Base-by-base conservation (phyloP, 2,329 filamentous ascomycete species). In the Septoria petroselini region DNA sequence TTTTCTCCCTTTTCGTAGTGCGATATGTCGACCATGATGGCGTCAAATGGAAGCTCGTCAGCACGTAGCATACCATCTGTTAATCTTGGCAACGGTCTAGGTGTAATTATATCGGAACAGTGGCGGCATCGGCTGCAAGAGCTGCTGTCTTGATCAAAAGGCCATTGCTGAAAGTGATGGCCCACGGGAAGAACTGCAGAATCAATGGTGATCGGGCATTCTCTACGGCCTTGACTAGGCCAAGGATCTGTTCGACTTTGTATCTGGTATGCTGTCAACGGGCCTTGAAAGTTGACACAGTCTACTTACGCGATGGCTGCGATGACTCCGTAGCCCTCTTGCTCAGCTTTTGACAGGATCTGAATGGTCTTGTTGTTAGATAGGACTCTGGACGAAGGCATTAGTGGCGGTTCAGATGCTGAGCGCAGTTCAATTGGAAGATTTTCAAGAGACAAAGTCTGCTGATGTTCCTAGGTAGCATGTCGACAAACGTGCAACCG, bases 21-120 rank as follows among this genome's bases (percentile, higher is more conserved):
- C n/a, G 55, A 61, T 64, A 66, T 67, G 53, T 68, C 65, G 6
- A 66, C 58, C 65, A 67, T 67, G 44, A 67, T 66, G 6, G 55
- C 57, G 23, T 67, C 63, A 23, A 67, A 66, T 4, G 59, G 53
- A 6, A 44, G 53, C 44, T 40, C 60, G 53, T 53, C 55, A 7
- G 61, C 63, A 8, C 61, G 19, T 48, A 34, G 18, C 53, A 27
- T 44, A 55, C 47, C 48, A 62, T 54, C 7, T 52, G 54, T 14
- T 58, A 53, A 17, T 58, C 52, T 33, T 64, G 60, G 35, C 53
- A 55, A 48, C 66, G 65, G 43, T 67, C 64, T 9, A 67, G 53
- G 47, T 67, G 65, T 4, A 65, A 45, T 7, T 61, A 54, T 3
- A 65, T 55, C 8, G 63, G 63, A 1, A 65, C 62, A 8, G 54